phyloP scores from a whole-genome alignment of 352 stramenopile genomes.

The Pelagophyceae sp. region DNA sequence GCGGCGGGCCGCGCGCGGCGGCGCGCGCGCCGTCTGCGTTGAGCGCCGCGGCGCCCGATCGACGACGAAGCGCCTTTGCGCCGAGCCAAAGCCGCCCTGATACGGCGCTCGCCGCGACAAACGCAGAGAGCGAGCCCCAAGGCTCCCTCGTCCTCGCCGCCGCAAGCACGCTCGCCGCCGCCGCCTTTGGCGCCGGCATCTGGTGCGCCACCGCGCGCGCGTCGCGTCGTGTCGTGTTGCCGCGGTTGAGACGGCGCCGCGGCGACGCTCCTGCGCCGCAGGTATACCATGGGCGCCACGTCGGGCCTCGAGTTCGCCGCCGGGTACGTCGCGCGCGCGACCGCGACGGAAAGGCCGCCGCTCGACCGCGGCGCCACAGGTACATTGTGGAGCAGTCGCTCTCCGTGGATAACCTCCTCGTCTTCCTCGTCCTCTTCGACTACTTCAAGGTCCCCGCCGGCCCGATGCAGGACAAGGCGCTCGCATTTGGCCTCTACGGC shows the following conservation, averaged over 20 bases:
- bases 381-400: conserved; percentile 70
- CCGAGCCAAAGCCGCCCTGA: no score
- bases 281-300: conserved; percentile 30
- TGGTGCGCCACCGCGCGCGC: neutral
- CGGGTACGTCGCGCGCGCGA: no score
- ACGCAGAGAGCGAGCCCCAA: neutral
- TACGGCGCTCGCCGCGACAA: no score
- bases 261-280: neutral
- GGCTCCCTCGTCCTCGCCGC: neutral
- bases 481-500: conserved; percentile 5
- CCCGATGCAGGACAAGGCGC: conserved; percentile 18
- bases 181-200: neutral
- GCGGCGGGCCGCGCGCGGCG: no score
- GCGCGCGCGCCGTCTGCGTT: neutral
- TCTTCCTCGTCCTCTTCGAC: conserved; percentile 71
- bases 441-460: conserved; percentile 62
- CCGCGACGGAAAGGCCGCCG: no score
- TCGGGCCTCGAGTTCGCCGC: conserved; percentile 62
- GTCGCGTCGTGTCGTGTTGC: neutral
- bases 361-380: no score
- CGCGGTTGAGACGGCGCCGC: neutral
- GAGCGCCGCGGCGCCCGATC: neutral
- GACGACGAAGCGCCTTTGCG: neutral
- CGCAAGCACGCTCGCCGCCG: neutral
- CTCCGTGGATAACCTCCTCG: conserved; percentile 69